Percentiles rank a stretch among this genome's conserved stretches.
These are phyloP conservation scores for Raddia guianensis DNA, from an alignment of 176 grass and related monocot species.

Conservation along the genomic window DNA sequence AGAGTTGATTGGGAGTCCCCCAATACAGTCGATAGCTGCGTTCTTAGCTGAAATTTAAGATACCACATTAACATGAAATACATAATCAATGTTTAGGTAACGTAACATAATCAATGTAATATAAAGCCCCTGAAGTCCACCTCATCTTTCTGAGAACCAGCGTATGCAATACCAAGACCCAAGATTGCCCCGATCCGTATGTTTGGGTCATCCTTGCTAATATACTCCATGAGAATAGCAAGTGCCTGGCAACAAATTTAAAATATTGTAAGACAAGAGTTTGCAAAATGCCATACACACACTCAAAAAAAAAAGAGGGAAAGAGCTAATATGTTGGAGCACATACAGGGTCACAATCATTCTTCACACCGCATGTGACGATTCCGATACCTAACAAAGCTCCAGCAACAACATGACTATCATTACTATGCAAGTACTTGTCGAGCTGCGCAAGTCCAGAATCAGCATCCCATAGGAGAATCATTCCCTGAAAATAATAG, in stretches of 20 bases:
- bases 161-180: constrained; percentile 96
- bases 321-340: constrained; percentile 25
- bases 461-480: constrained; percentile 96
- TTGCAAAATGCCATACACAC: background rate
- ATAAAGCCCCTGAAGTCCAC: constrained; percentile 31
- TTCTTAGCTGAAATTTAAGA: constrained; percentile 63
- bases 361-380: constrained; percentile 88
- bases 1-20: constrained; percentile 78
- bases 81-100: constrained; percentile 1
- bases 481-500: constrained; percentile 75
- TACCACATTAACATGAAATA: constrained; percentile 41
- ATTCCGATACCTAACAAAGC: constrained; percentile 93
- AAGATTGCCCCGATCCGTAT: constrained; percentile 93
- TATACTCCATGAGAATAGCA: constrained; percentile 88
- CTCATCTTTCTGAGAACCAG: constrained; percentile 94
- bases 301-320: background rate
- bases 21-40: constrained; percentile 70
- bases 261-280: constrained; percentile 3
- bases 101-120: background rate
- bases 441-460: constrained; percentile 86
- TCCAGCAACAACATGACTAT: constrained; percentile 95
- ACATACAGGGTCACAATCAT: constrained; percentile 94
- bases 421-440: constrained; percentile 88
- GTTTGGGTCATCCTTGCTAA: constrained; percentile 83
- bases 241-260: constrained; percentile 59